Evolutionary conservation across 2,329 filamentous ascomycete species (phyloP), one percentile per base, ranked within the genome.

Genomic region (Pseudogymnoascus sp.): DNA sequence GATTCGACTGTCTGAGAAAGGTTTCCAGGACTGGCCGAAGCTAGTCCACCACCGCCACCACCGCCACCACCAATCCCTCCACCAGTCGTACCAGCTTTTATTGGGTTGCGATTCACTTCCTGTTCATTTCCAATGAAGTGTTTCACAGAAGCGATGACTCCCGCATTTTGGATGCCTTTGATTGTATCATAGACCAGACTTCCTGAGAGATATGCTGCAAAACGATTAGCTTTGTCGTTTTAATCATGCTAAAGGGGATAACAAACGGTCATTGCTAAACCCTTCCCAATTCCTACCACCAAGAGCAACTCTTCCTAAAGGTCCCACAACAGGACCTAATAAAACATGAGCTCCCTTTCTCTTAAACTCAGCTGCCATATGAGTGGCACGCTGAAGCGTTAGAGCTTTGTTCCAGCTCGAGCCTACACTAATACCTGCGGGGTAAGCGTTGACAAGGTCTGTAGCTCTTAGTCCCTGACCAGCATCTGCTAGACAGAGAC

Each of bases 271-370:
- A 0, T 88, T 78, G 0, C 90, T 90, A 66, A 96, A 96, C 0
- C 89, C 90, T 72, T 96, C 92, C 91, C 91, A 96, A 65, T 94
- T 95, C 58, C 92, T 80, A 1, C 92, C 92, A 15, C 90, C 92
- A 6, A 89, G 89, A 0, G 91, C 91, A 78, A 90, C 85, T 59
- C 90, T 80, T 3, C 92, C 92, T 0, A 96, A 72, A 0, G 91
- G 88, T 0, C 92, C 92, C 72, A 96, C 88, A 13, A 85, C 85
- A 3, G 92, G 92, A 0, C 92, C 92, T 0, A 96, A 77, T 0
- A 95, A 72, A 3, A 90, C 83, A 69, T 96, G 86, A 67, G 88
- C 80, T 3, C 83, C 84, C 71, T 90, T 90, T 61, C 80, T 70
- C 45, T 82, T 79, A 15, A 88, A 86, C 73, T 94, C 89, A 33